These are phyloP conservation scores for Beverwykella pulmonaria DNA, from an alignment of 495 filamentous ascomycete species.

Conservation along the genomic window DNA sequence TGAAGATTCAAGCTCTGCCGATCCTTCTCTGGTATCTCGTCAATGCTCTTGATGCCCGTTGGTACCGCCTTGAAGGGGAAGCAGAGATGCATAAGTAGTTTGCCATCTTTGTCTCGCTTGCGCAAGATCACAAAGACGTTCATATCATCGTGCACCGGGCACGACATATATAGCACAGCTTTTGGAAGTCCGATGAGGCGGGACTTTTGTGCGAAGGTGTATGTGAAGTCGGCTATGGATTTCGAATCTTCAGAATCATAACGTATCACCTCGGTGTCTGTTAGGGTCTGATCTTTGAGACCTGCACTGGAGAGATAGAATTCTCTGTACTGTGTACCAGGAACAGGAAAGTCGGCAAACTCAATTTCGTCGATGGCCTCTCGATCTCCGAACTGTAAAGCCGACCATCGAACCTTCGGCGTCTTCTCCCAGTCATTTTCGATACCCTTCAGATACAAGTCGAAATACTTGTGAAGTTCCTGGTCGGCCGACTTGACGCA, in stretches of 20 bases:
- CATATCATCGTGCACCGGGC: slow-evolving; percentile 47
- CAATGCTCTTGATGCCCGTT: slow-evolving; percentile 41
- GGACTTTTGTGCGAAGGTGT: slow-evolving; percentile 41
- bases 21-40: slow-evolving; percentile 44
- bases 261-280: slow-evolving; percentile 2
- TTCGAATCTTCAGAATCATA: slow-evolving; percentile 41
- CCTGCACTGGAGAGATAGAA: slow-evolving; percentile 35
- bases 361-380: slow-evolving; percentile 20
- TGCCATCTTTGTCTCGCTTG: slow-evolving; percentile 47
- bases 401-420: slow-evolving; percentile 43
- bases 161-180: slow-evolving; percentile 50
- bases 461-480: slow-evolving; percentile 48
- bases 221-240: slow-evolving; percentile 42
- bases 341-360: slow-evolving; percentile 41
- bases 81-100: slow-evolving; percentile 41
- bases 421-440: slow-evolving; percentile 52
- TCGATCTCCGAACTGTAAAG: slow-evolving; percentile 23
- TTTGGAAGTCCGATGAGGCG: slow-evolving; percentile 47
- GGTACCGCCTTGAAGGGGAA: slow-evolving; percentile 45
- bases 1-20: slow-evolving; percentile 30
- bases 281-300: background rate
- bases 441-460: slow-evolving; percentile 47
- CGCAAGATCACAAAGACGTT: slow-evolving; percentile 48
- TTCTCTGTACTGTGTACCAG: slow-evolving; percentile 43
- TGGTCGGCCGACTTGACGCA: slow-evolving; percentile 28